phyloP scores from a whole-genome alignment of 352 stramenopile genomes.

The Globisporangium nunn region DNA sequence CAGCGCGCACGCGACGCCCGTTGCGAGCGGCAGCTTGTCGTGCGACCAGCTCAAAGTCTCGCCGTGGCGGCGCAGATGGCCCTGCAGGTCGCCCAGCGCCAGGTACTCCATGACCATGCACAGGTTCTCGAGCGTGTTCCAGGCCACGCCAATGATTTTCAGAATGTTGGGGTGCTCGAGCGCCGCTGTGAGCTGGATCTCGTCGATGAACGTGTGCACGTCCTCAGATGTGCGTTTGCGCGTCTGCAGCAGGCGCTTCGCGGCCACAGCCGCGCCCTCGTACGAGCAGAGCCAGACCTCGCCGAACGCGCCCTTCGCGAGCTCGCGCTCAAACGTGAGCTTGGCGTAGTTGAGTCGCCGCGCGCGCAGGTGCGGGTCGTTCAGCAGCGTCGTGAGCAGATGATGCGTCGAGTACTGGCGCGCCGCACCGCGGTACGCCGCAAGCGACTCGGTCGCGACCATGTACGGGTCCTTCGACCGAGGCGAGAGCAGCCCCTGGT shows the following conservation, averaged over 20 bases:
- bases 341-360: slow-evolving; percentile 35
- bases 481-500: slow-evolving; percentile 8
- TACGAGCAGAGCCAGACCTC: slow-evolving; percentile 47
- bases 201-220: slow-evolving; percentile 29
- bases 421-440: slow-evolving; percentile 8
- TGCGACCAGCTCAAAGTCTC: slow-evolving; percentile 10
- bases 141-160: slow-evolving; percentile 41
- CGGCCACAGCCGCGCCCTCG: slow-evolving; percentile 27
- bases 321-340: slow-evolving; percentile 26
- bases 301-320: slow-evolving; percentile 41
- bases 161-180: slow-evolving; percentile 44
- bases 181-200: slow-evolving; percentile 33
- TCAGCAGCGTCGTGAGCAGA: slow-evolving; percentile 18
- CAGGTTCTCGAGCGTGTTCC: slow-evolving; percentile 46
- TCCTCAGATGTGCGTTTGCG: slow-evolving; percentile 23
- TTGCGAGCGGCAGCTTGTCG: slow-evolving; percentile 33
- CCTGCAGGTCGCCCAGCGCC: slow-evolving; percentile 32
- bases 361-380: slow-evolving; percentile 23
- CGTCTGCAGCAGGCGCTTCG: slow-evolving; percentile 42
- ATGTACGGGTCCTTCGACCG: slow-evolving; percentile 12
- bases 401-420: slow-evolving; percentile 8
- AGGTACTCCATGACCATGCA: slow-evolving; percentile 49
- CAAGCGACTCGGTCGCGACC: slow-evolving; percentile 11
- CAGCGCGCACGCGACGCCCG: slow-evolving; percentile 34
- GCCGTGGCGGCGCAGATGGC: slow-evolving; percentile 23